These are phyloP conservation scores for Acanthamoeba culbertsoni DNA, from an alignment of 208 protist species.

Conservation along the genomic window DNA sequence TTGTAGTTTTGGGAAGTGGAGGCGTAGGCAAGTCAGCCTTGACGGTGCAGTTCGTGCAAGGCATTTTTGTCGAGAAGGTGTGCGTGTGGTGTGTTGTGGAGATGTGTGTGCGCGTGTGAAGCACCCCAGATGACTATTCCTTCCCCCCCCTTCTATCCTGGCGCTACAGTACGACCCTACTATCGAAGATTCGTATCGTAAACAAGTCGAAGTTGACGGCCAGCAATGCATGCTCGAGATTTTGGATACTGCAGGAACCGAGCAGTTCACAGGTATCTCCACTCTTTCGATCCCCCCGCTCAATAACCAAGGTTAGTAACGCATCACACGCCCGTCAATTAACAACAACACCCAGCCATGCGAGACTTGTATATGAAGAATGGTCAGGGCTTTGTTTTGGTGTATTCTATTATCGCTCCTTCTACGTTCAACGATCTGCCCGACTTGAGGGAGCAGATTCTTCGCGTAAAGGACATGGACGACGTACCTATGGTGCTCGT, in stretches of 20 bases:
- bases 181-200: constrained; percentile 86
- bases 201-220: constrained; percentile 83
- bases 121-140: neutral
- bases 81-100: too few species aligned
- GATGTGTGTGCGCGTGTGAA: neutral
- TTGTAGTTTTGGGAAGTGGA: constrained; percentile 84
- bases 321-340: too few species aligned
- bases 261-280: constrained; percentile 5
- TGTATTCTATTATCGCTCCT: constrained; percentile 78
- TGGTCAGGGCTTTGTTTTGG: constrained; percentile 81
- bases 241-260: constrained; percentile 54
- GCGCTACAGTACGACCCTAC: constrained; percentile 83
- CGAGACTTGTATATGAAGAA: constrained; percentile 80
- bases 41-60: constrained; percentile 61
- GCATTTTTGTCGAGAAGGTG: constrained; percentile 60
- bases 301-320: too few species aligned
- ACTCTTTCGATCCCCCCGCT: neutral
- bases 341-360: too few species aligned
- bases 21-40: constrained; percentile 82
- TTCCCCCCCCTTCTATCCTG: neutral
- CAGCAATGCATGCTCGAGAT: constrained; percentile 78
- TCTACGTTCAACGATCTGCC: constrained; percentile 82
- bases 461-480: constrained; percentile 83
- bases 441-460: constrained; percentile 85
- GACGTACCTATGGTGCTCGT: constrained; percentile 78